Conservation (phyloP, 2,329 filamentous ascomycete genomes). For the Pseudopyrenochaeta lycopersici region DNA sequence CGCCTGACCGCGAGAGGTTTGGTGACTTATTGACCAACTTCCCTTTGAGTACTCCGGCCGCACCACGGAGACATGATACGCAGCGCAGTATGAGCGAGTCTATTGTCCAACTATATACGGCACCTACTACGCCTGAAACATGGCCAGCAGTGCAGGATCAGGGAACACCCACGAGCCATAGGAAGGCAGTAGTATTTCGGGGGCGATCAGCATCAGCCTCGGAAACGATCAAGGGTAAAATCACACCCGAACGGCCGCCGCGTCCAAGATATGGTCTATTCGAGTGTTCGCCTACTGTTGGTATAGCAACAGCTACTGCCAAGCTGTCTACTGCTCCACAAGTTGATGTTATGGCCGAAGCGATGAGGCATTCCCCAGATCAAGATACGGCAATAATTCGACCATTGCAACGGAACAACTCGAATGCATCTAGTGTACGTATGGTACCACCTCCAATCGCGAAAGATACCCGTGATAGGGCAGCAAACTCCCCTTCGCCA, state of each 20-base stretch:
- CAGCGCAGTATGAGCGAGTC: constrained; percentile 40
- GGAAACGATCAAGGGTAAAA: constrained; percentile 21
- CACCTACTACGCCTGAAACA: constrained; percentile 16
- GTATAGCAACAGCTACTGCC: neutral
- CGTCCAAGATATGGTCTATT: constrained; percentile 34
- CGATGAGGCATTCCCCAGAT: constrained; percentile 25
- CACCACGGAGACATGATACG: constrained; percentile 23
- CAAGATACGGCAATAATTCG: constrained; percentile 1
- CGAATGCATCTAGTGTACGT: constrained; percentile 1
- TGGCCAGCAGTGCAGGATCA: constrained; percentile 1
- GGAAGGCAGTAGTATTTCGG: neutral
- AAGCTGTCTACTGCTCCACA: constrained; percentile 18
- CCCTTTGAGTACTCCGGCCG: constrained; percentile 29
- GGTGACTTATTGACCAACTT: constrained; percentile 37
- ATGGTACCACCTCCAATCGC: neutral
- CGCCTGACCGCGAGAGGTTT: constrained; percentile 29
- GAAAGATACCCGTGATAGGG: neutral
- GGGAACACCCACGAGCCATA: neutral
- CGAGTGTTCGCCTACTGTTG: constrained; percentile 16
- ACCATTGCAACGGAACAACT: neutral
- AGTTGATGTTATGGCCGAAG: constrained; percentile 33
- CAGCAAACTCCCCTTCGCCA: constrained; percentile 1
- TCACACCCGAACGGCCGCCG: constrained; percentile 35
- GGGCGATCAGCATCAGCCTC: constrained; percentile 23
- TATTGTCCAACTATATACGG: constrained; percentile 26